phyloP scores from a whole-genome alignment of 2,329 filamentous ascomycete genomes.

The Scedosporium dehoogii region DNA sequence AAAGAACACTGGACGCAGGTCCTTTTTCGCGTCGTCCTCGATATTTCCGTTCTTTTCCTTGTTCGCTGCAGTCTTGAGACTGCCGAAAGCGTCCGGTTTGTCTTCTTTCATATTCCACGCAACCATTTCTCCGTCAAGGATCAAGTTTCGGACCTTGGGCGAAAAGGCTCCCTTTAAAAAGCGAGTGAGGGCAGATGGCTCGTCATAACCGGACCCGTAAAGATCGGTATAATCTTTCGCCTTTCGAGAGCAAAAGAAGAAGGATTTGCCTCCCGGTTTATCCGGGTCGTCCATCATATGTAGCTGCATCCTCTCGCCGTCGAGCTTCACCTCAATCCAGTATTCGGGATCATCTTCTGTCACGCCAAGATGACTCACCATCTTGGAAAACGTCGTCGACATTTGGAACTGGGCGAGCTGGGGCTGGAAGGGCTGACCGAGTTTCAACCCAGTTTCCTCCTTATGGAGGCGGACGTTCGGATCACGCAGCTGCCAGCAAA shows the following conservation, averaged over 20 bases:
- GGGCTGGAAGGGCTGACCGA: constrained; percentile 96
- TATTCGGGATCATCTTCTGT: constrained; percentile 67
- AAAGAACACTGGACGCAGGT: constrained; percentile 60
- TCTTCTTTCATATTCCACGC: constrained; percentile 88
- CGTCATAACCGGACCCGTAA: constrained; percentile 73
- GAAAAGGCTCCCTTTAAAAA: constrained; percentile 71
- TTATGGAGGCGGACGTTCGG: constrained; percentile 61
- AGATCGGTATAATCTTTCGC: constrained; percentile 94
- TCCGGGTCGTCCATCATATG: constrained; percentile 71
- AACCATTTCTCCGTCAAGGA: constrained; percentile 97
- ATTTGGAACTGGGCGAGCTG: constrained; percentile 90
- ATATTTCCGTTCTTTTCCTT: constrained; percentile 57
- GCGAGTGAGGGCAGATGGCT: constrained; percentile 67
- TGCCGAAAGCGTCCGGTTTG: constrained; percentile 81
- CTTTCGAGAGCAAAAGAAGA: constrained; percentile 90
- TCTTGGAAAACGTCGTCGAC: constrained; percentile 64
- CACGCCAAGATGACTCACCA: constrained; percentile 58
- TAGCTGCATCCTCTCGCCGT: constrained; percentile 94
- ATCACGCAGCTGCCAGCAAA: constrained; percentile 89
- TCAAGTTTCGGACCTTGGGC: constrained; percentile 69
- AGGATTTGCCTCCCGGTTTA: constrained; percentile 59
- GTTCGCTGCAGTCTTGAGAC: constrained; percentile 82
- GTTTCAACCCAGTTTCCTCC: constrained; percentile 61
- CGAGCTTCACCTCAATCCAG: constrained; percentile 97
- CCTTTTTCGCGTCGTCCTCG: constrained; percentile 37